Conservation (phyloP, 2,329 filamentous ascomycete species). For the Xylariales sp. region DNA sequence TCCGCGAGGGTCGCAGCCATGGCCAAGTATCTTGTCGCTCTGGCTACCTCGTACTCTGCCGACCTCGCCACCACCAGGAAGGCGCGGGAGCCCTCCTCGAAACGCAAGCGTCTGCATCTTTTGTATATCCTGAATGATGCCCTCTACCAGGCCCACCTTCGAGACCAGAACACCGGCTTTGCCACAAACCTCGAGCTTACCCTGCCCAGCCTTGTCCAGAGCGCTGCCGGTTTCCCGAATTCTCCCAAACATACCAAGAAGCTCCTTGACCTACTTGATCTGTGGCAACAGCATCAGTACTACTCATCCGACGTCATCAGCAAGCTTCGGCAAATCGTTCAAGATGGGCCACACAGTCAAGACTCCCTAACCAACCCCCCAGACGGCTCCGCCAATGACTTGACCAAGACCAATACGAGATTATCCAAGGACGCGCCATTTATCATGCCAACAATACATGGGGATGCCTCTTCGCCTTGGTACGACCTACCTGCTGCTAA, state of each 20-base stretch:
- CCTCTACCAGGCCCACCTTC: conserved; percentile 74
- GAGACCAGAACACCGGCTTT: conserved; percentile 62
- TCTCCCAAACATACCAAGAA: conserved; percentile 75
- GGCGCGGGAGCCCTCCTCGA: conserved; percentile 64
- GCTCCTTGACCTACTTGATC: conserved; percentile 69
- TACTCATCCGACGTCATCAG: conserved; percentile 65
- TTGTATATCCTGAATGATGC: conserved; percentile 84
- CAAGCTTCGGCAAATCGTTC: conserved; percentile 69
- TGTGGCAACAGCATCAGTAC: conserved; percentile 78
- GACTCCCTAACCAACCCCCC: conserved; percentile 33
- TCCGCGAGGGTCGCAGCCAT: conserved; percentile 72
- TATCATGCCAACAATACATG: conserved; percentile 80
- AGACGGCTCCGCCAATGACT: conserved; percentile 44
- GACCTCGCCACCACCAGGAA: conserved; percentile 50
- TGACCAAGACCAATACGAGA: conserved; percentile 45
- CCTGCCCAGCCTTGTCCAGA: conserved; percentile 71
- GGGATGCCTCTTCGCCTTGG: conserved; percentile 78
- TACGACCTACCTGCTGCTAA: conserved; percentile 86
- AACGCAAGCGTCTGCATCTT: conserved; percentile 78
- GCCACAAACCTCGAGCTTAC: conserved; percentile 67
- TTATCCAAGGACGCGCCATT: conserved; percentile 71
- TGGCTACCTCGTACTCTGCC: conserved; percentile 69
- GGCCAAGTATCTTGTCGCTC: conserved; percentile 78
- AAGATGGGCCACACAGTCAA: conserved; percentile 51
- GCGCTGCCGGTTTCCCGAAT: conserved; percentile 67